Evolutionary conservation across 139 green algal species (phyloP).

Genomic region (Chlamydomonas applanata): DNA sequence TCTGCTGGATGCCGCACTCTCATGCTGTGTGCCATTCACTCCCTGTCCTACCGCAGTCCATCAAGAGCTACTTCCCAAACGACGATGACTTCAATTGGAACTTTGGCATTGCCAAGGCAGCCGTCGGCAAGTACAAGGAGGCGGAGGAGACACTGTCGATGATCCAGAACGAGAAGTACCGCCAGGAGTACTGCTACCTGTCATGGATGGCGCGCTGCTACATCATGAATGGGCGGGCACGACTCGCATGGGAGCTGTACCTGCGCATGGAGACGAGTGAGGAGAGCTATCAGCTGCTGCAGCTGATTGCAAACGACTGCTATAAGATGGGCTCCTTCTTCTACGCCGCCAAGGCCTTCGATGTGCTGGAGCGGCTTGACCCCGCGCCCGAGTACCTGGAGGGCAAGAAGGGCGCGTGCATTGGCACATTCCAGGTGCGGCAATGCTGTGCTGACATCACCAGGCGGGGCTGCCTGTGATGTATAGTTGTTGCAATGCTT

Average conservation of each 20-base stretch:
- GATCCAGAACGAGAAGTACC: slow-evolving; percentile 64
- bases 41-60: slow-evolving; percentile 28
- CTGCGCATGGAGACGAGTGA: slow-evolving; percentile 59
- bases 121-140: slow-evolving; percentile 67
- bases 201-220: slow-evolving; percentile 73
- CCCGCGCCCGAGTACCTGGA: slow-evolving; percentile 71
- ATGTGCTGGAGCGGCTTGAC: slow-evolving; percentile 79
- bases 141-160: slow-evolving; percentile 67
- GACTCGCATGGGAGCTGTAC: slow-evolving; percentile 79
- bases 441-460: too few species aligned
- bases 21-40: slow-evolving; percentile 1
- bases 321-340: slow-evolving; percentile 81
- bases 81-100: slow-evolving; percentile 88
- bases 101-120: slow-evolving; percentile 68
- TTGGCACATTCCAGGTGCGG: slow-evolving; percentile 69
- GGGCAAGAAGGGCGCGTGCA: slow-evolving; percentile 73
- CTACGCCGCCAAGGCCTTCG: slow-evolving; percentile 71
- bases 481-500: too few species aligned
- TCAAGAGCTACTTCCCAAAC: slow-evolving; percentile 47
- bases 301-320: slow-evolving; percentile 81
- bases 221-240: slow-evolving; percentile 64
- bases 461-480: too few species aligned
- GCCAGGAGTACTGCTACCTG: slow-evolving; percentile 58
- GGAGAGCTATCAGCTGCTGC: slow-evolving; percentile 61
- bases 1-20: neutral